Conservation (phyloP, 2,329 filamentous ascomycete genomes). For the Onygenales sp. region DNA sequence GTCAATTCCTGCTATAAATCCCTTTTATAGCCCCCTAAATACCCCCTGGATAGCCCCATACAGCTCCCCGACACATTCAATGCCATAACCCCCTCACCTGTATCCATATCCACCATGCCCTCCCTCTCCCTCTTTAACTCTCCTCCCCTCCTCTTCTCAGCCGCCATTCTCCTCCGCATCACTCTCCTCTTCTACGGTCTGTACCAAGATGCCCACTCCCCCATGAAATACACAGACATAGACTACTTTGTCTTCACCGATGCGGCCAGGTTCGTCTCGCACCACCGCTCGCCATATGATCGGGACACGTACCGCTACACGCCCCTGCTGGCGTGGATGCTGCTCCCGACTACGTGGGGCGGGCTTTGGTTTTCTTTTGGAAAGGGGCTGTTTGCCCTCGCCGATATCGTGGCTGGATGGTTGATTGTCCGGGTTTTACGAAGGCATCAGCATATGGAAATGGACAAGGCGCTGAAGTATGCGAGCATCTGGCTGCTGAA, state of each 20-base stretch:
- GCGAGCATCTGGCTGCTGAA: conserved; percentile 90
- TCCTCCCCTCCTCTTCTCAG: conserved; percentile 23
- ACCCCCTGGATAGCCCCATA: too few relatives aligned
- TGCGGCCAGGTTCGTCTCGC: conserved; percentile 66
- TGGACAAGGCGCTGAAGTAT: conserved; percentile 58
- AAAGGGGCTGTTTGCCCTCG: conserved; percentile 74
- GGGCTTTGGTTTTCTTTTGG: conserved; percentile 67
- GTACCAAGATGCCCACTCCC: conserved; percentile 84
- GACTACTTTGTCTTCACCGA: conserved; percentile 99
- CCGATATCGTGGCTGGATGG: conserved; percentile 78
- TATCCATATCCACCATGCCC: neutral
- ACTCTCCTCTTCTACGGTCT: conserved; percentile 76
- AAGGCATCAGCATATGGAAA: conserved; percentile 30
- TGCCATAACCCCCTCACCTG: too few relatives aligned
- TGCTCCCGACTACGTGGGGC: conserved; percentile 64
- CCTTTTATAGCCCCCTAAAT: neutral
- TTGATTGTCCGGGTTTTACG: conserved; percentile 53
- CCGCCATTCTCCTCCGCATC: conserved; percentile 53
- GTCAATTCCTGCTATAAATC: neutral
- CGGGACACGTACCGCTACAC: conserved; percentile 97
- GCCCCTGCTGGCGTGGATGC: conserved; percentile 81
- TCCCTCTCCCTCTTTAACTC: conserved; percentile 1
- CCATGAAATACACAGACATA: conserved; percentile 96
- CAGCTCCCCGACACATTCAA: too few relatives aligned
- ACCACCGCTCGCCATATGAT: conserved; percentile 66